Evolutionary conservation across 345 rosid genomes (phyloP).

Genomic region (Linum trigynum): DNA sequence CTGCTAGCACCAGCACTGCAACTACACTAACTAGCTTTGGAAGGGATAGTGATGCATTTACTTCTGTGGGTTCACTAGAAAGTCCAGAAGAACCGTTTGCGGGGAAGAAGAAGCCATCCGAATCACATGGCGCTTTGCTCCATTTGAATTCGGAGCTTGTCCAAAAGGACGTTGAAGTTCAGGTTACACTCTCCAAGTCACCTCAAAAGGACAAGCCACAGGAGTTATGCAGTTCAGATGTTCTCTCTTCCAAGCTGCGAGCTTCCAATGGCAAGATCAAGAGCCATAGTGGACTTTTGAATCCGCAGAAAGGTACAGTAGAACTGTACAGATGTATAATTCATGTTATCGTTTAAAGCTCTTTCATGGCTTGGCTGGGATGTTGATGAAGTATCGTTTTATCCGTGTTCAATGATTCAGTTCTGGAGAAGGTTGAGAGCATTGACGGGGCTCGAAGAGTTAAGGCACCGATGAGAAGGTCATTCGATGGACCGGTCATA

Average conservation of each 20-base stretch:
- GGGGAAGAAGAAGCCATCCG: not conserved
- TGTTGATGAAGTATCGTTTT: not conserved
- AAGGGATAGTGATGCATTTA: conserved; percentile 12
- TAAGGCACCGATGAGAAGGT: conserved; percentile 17
- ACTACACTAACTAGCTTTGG: conserved; percentile 19
- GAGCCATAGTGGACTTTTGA: conserved; percentile 14
- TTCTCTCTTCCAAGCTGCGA: conserved; percentile 7
- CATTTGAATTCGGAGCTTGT: conserved; percentile 21
- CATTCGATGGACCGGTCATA: conserved; percentile 14
- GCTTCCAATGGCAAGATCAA: conserved; percentile 11
- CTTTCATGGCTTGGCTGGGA: no score
- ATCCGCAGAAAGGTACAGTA: conserved; percentile 14
- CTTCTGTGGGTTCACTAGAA: conserved; percentile 11
- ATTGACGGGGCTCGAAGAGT: not conserved
- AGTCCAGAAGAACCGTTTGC: conserved; percentile 13
- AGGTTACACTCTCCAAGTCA: conserved; percentile 2
- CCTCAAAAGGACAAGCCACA: conserved; percentile 1
- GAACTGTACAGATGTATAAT: no score
- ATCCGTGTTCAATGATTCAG: not conserved
- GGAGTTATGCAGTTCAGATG: not conserved
- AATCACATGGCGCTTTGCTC: not conserved
- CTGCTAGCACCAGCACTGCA: not conserved
- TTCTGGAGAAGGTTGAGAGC: not conserved
- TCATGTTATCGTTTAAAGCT: no score
- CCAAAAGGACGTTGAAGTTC: not conserved